phyloP scores from a whole-genome alignment of 1,284 basidiomycete genomes.

The Fomitopsis pinicola region DNA sequence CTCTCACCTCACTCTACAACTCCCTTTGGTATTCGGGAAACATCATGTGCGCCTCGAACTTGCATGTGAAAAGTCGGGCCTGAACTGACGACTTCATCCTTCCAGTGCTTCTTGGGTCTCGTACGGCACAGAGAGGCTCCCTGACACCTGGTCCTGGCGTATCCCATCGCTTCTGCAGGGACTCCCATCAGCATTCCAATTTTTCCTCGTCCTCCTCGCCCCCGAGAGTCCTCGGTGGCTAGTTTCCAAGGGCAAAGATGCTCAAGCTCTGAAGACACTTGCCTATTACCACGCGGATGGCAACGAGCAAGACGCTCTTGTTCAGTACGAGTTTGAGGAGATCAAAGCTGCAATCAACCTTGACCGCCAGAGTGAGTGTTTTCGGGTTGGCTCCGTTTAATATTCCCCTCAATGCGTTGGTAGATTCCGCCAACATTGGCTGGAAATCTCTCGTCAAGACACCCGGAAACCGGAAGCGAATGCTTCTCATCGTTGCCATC shows the following conservation, averaged over 20 bases:
- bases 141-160: constrained; percentile 69
- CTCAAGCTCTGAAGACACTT: constrained; percentile 54
- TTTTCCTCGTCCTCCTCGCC: constrained; percentile 53
- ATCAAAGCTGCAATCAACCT: constrained; percentile 71
- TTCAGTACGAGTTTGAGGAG: constrained; percentile 71
- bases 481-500: constrained; percentile 65
- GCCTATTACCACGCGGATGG: constrained; percentile 76
- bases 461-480: constrained; percentile 62
- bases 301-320: constrained; percentile 63
- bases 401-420: neutral
- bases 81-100: neutral
- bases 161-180: constrained; percentile 67
- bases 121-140: constrained; percentile 67
- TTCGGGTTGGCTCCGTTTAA: neutral
- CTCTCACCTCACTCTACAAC: constrained; percentile 70
- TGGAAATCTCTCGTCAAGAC: constrained; percentile 58
- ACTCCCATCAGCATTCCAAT: constrained; percentile 57
- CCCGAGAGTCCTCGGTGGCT: constrained; percentile 75
- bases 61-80: neutral
- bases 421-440: constrained; percentile 43
- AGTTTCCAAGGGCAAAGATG: constrained; percentile 59
- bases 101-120: constrained; percentile 69
- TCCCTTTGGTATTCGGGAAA: constrained; percentile 77
- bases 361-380: constrained; percentile 40
- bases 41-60: constrained; percentile 46